These are phyloP conservation scores for Aspergillus texensis DNA, from an alignment of 2,329 filamentous ascomycete species.

Conservation along the genomic window DNA sequence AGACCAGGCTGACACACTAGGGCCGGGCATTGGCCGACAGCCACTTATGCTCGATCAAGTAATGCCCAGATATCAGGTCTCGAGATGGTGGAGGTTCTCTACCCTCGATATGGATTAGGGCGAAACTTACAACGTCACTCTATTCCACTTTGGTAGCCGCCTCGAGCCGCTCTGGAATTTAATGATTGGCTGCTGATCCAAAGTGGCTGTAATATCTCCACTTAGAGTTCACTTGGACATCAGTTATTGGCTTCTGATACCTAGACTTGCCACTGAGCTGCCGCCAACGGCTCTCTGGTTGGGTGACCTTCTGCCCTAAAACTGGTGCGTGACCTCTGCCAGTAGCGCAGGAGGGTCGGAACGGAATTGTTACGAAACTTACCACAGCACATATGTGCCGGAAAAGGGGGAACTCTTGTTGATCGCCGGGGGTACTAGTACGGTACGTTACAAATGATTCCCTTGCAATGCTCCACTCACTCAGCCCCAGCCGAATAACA, in stretches of 20 bases:
- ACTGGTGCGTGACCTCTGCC: conserved; percentile 26
- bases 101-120: conserved; percentile 16
- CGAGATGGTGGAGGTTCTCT: conserved; percentile 7
- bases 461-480: conserved; percentile 24
- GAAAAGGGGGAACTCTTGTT: conserved; percentile 1
- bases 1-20: conserved; percentile 9
- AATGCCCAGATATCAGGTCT: conserved; percentile 11
- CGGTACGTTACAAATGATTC: conserved; percentile 10
- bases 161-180: conserved; percentile 2
- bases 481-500: conserved; percentile 32
- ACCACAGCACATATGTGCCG: conserved; percentile 5
- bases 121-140: conserved; percentile 20
- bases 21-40: conserved; percentile 15
- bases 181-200: conserved; percentile 14
- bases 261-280: conserved; percentile 24
- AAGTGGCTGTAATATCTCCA: conserved; percentile 19
- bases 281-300: conserved; percentile 21
- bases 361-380: conserved; percentile 16
- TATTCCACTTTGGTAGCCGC: conserved; percentile 16
- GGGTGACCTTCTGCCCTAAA: conserved; percentile 18
- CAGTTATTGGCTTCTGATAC: conserved; percentile 16
- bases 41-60: conserved; percentile 10
- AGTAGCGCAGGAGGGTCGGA: conserved; percentile 16
- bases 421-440: conserved; percentile 1
- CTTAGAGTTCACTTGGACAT: background rate